Conservation (phyloP, 2,329 filamentous ascomycete species). For the Hypoxylon sp. region DNA sequence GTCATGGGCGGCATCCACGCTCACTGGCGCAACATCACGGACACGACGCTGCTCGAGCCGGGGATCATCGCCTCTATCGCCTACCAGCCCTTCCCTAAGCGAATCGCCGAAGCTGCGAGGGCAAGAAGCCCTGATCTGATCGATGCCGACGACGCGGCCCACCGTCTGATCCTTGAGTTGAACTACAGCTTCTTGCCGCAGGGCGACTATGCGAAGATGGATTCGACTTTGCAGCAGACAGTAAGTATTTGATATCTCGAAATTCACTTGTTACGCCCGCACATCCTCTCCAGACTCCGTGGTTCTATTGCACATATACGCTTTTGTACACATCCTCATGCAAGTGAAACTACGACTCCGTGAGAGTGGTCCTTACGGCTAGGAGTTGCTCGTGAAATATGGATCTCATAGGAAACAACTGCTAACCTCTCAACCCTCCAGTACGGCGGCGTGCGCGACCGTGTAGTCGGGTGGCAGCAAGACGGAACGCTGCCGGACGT, state of each 20-base stretch:
- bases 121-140: conserved; percentile 55
- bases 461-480: conserved; percentile 50
- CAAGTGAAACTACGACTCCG: too few relatives aligned
- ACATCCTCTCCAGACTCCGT: too few relatives aligned
- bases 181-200: conserved; percentile 56
- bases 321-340: neutral
- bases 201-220: conserved; percentile 51
- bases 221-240: conserved; percentile 51
- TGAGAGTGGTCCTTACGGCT: too few relatives aligned
- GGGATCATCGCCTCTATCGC: conserved; percentile 53
- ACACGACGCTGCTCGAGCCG: conserved; percentile 45
- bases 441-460: conserved; percentile 53
- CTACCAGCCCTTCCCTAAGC: conserved; percentile 56
- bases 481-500: conserved; percentile 53
- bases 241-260: too few relatives aligned
- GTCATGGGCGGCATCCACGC: conserved; percentile 53
- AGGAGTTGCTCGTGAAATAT: neutral
- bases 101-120: conserved; percentile 52
- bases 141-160: conserved; percentile 54
- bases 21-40: conserved; percentile 52
- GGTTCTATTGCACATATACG: neutral
- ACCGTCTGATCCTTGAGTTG: conserved; percentile 58
- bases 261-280: too few relatives aligned
- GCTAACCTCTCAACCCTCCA: conserved; percentile 15
- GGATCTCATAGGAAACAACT: neutral